Base-by-base conservation (phyloP, 352 stramenopile genomes). In the Porosira glacialis region DNA sequence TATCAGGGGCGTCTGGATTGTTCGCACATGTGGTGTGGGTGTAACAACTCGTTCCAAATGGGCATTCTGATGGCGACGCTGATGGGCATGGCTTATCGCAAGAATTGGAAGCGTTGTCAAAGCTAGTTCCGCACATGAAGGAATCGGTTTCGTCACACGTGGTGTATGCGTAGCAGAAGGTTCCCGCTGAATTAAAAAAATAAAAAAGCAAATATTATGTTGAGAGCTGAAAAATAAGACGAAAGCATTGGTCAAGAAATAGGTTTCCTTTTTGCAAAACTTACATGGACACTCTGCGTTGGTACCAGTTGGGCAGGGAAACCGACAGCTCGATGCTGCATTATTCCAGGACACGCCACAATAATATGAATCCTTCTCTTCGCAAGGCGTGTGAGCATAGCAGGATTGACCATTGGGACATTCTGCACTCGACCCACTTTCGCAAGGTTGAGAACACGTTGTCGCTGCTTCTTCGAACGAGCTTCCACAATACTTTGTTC, bases 1-100 rank as follows among this genome's bases (percentile, higher is more conserved):
- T n/a, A 65, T 82, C 89, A 0, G 83, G 74, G 7, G 83, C 89
- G 67, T 90, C 77, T 21, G 83, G 81, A 74, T 51, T 47, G 5
- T 53, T 38, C 38, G 61, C 58, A 26, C 52, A 69, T 13, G 62
- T 22, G 27, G 63, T 73, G 27, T 73, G 55, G 2, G 63, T 35
- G 49, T 65, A 73, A 47, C 63, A 73, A 22, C 63, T 47, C 26
- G 59, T 21, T 19, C 33, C 43, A 55, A 49, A 35, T 22, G 65
- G 65, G 26, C 65, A 75, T 38, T 61, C 22, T 38, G 50, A 30
- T 49, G 45, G 57, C 26, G 31, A 28, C 8, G 56, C 65, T 2
- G 26, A 10, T 33, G 36, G 24, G 15, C 65, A 75, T 8, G 65
- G 65, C 11, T 33, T 33, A 33, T 39, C 31, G 33, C 50, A 59